These are phyloP conservation scores for Dalbergia cultrata DNA, from an alignment of 306 rosid species.

Conservation along the genomic window DNA sequence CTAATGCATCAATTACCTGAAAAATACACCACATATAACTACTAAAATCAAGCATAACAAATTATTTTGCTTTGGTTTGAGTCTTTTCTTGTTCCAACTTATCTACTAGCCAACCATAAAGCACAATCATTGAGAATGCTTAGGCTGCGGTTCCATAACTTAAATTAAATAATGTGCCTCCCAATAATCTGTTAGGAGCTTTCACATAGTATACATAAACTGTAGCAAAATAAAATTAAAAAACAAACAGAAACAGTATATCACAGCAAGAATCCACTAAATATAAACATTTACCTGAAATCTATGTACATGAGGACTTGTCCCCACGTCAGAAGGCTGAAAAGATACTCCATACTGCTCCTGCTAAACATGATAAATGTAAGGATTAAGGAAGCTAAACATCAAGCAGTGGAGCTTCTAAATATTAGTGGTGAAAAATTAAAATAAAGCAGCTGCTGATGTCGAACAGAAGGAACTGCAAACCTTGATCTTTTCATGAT, in stretches of 20 bases:
- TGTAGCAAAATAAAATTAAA: neutral
- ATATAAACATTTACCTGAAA: slow-evolving; percentile 73
- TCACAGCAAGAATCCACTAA: slow-evolving; percentile 24
- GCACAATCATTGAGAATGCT: slow-evolving; percentile 19
- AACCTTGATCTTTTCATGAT: slow-evolving; percentile 80
- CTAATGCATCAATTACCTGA: slow-evolving; percentile 92
- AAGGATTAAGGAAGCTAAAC: slow-evolving; percentile 30
- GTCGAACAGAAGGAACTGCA: slow-evolving; percentile 25
- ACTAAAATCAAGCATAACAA: slow-evolving; percentile 31
- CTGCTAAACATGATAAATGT: slow-evolving; percentile 53
- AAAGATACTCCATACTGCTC: slow-evolving; percentile 67
- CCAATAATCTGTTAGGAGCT: slow-evolving; percentile 28
- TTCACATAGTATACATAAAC: slow-evolving; percentile 14
- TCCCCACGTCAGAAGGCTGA: slow-evolving; percentile 58
- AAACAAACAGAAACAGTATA: neutral
- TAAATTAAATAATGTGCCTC: slow-evolving; percentile 22
- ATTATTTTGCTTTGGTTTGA: slow-evolving; percentile 2
- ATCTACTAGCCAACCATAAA: slow-evolving; percentile 37
- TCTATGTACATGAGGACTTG: slow-evolving; percentile 71
- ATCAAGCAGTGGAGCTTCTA: slow-evolving; percentile 32
- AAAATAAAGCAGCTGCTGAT: slow-evolving; percentile 3
- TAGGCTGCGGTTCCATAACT: slow-evolving; percentile 36
- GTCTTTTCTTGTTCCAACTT: neutral
- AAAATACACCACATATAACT: slow-evolving; percentile 39
- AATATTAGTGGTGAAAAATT: slow-evolving; percentile 13